Percentiles rank a stretch among this genome's conserved stretches.
These are phyloP conservation scores for Abrus pulchellus DNA, from an alignment of 306 rosid genomes.

Conservation along the genomic window DNA sequence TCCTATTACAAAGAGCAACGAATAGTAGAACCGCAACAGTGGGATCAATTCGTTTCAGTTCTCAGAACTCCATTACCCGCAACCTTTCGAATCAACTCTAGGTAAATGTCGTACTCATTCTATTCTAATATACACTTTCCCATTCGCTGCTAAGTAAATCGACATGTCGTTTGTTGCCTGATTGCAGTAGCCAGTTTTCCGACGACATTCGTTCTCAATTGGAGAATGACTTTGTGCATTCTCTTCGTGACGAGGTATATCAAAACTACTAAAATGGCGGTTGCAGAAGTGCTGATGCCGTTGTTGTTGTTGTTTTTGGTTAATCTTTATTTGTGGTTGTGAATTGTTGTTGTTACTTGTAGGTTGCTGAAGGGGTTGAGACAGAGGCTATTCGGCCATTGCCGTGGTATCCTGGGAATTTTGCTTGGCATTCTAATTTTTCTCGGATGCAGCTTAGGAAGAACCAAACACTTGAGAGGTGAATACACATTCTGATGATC, in stretches of 20 bases:
- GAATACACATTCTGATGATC: constrained; percentile 41
- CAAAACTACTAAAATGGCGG: background rate
- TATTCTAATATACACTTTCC: background rate
- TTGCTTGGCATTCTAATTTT: constrained; percentile 98
- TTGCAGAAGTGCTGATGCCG: background rate
- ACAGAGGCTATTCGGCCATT: constrained; percentile 85
- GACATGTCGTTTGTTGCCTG: background rate
- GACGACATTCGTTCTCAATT: constrained; percentile 76
- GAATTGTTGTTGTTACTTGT: constrained; percentile 36
- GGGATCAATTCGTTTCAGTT: constrained; percentile 76
- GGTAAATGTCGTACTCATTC: constrained; percentile 48
- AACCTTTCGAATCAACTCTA: constrained; percentile 86
- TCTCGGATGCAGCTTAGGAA: constrained; percentile 98
- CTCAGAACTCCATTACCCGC: constrained; percentile 94
- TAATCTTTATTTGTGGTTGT: constrained; percentile 10
- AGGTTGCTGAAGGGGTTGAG: constrained; percentile 80
- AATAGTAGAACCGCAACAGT: constrained; percentile 68
- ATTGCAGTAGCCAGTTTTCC: constrained; percentile 89
- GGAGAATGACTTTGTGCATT: constrained; percentile 78
- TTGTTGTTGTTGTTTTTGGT: background rate
- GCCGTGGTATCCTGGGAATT: constrained; percentile 91
- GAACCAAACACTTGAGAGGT: constrained; percentile 96
- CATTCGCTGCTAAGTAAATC: background rate
- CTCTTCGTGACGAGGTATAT: constrained; percentile 84
- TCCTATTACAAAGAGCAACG: constrained; percentile 82